Conservation (phyloP, 345 rosid genomes). For the Gossypium rotundifolium region DNA sequence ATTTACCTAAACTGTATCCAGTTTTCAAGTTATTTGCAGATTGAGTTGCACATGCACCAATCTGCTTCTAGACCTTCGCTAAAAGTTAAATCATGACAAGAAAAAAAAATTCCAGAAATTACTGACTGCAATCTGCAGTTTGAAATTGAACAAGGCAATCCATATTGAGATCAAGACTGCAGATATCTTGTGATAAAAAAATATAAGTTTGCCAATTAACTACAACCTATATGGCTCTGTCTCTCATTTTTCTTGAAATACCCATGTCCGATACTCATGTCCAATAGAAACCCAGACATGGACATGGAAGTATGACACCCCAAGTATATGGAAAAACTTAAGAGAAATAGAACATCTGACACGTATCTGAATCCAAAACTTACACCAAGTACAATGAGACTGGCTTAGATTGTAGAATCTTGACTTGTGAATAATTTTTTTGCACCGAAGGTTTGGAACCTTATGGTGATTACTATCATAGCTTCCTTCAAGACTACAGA, state of each 20-base stretch:
- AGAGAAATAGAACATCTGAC: neutral
- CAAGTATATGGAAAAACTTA: neutral
- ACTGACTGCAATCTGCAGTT: neutral
- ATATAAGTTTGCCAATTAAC: neutral
- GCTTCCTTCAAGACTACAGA: neutral
- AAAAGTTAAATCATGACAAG: neutral
- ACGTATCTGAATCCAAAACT: too few species aligned
- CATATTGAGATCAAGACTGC: neutral
- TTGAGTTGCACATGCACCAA: neutral
- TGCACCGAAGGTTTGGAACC: neutral
- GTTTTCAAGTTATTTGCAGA: neutral
- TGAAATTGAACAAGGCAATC: neutral
- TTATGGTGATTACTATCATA: neutral
- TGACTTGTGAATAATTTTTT: neutral
- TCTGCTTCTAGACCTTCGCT: neutral
- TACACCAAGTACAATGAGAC: neutral
- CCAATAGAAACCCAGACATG: neutral
- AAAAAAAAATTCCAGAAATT: neutral
- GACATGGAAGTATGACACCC: neutral
- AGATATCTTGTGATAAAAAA: neutral
- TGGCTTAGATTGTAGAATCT: neutral
- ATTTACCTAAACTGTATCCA: neutral
- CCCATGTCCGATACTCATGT: neutral
- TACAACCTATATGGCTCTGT: neutral
- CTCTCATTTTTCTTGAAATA: neutral